A percentile compares a stretch with the other conserved stretches of the same genome.
Evolutionary conservation across 441 rosid species (phyloP).

Genomic region (Adansonia rubrostipa): DNA sequence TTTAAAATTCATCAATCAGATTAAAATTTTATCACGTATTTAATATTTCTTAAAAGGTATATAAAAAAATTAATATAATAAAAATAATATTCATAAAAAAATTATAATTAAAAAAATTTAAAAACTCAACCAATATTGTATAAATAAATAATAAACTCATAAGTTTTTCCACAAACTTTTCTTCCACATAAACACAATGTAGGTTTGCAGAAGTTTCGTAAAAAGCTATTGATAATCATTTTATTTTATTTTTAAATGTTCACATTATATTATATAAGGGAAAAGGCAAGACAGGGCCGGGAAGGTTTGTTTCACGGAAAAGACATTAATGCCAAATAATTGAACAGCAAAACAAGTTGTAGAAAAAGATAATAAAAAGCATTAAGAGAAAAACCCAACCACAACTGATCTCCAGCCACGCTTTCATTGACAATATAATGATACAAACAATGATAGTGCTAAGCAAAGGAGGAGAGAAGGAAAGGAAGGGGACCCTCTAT

Average conservation of each 20-base stretch:
- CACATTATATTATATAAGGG: background rate
- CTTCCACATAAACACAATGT: background rate
- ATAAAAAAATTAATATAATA: too few relatives aligned
- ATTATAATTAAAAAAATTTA: too few relatives aligned
- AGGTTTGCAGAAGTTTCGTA: background rate
- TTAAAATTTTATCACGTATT: too few relatives aligned
- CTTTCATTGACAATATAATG: slow-evolving; percentile 19
- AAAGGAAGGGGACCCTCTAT: slow-evolving; percentile 17
- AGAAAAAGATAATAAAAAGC: background rate
- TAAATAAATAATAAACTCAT: too few relatives aligned
- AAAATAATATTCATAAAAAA: too few relatives aligned
- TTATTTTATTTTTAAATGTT: background rate
- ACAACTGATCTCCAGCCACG: slow-evolving; percentile 43
- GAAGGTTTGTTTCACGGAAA: background rate
- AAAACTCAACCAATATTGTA: too few relatives aligned
- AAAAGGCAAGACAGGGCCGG: background rate
- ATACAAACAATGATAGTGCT: background rate
- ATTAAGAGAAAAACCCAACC: slow-evolving; percentile 16
- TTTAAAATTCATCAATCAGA: too few relatives aligned
- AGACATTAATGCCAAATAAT: background rate
- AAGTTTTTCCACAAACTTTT: background rate
- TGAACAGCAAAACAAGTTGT: background rate
- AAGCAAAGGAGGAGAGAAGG: background rate
- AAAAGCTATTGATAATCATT: too few relatives aligned
- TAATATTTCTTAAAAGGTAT: too few relatives aligned